Conservation (phyloP, 2,329 filamentous ascomycete genomes). For the Penicillium sp. region DNA sequence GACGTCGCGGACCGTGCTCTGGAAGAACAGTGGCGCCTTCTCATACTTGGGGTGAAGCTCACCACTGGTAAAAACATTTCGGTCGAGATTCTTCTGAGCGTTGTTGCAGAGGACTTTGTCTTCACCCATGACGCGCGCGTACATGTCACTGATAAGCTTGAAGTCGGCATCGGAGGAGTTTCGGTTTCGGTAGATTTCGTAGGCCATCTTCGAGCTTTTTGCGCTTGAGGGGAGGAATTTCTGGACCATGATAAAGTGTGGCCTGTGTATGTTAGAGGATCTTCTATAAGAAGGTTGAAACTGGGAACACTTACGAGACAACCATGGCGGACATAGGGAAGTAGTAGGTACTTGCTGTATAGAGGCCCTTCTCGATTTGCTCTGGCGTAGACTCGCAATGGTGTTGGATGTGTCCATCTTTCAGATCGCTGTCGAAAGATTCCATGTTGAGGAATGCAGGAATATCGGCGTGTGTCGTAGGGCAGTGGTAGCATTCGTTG, state of each 20-base stretch:
- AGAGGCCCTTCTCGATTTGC: conserved; percentile 42
- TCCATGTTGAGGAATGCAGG: conserved; percentile 50
- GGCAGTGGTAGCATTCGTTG: conserved; percentile 56
- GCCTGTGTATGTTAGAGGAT: conserved; percentile 32
- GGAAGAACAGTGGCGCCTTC: conserved; percentile 52
- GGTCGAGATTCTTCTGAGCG: conserved; percentile 54
- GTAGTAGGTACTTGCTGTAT: conserved; percentile 28
- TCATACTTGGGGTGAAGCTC: conserved; percentile 55
- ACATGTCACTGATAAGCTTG: conserved; percentile 49
- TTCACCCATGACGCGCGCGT: conserved; percentile 56
- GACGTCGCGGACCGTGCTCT: conserved; percentile 44
- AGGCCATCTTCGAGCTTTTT: conserved; percentile 48
- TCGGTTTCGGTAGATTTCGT: conserved; percentile 57
- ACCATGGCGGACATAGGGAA: conserved; percentile 29
- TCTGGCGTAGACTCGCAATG: conserved; percentile 42
- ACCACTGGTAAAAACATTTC: conserved; percentile 55
- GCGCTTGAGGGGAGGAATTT: conserved; percentile 51
- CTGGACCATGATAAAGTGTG: conserved; percentile 58
- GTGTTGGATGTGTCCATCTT: conserved; percentile 45
- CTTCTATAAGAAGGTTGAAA: background rate
- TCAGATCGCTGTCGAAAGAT: conserved; percentile 47
- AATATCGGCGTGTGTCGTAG: conserved; percentile 52
- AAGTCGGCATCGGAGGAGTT: conserved; percentile 53
- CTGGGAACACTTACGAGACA: conserved; percentile 21
- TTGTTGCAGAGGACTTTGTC: conserved; percentile 55